These are phyloP conservation scores for Penicillium polonicum DNA, from an alignment of 2,329 filamentous ascomycete genomes.

Conservation along the genomic window DNA sequence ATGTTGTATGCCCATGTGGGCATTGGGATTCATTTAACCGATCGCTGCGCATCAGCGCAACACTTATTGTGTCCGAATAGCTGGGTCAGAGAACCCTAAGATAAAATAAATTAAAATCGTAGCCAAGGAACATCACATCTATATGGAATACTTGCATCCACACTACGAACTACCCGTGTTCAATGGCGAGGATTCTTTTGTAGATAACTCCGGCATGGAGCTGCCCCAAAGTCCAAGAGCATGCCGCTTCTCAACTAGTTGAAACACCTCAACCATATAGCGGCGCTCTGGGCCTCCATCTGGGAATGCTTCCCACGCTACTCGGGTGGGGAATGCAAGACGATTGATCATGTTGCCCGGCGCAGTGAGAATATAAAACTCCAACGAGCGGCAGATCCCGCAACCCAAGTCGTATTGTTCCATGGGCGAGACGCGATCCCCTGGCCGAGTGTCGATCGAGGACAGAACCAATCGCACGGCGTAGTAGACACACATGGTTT, in stretches of 20 bases:
- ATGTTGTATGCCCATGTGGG: neutral
- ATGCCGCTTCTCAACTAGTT: conserved; percentile 37
- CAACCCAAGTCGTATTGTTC: conserved; percentile 39
- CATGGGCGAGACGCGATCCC: conserved; percentile 28
- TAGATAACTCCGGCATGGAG: conserved; percentile 37
- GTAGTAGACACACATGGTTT: conserved; percentile 40
- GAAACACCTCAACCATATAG: conserved; percentile 35
- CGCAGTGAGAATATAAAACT: conserved; percentile 37
- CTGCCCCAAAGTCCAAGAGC: conserved; percentile 37
- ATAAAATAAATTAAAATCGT: neutral
- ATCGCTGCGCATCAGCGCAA: neutral
- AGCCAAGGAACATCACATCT: neutral
- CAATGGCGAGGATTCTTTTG: conserved; percentile 27
- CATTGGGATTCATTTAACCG: neutral
- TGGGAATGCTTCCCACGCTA: conserved; percentile 40
- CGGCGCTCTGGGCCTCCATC: conserved; percentile 32
- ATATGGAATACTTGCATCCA: neutral
- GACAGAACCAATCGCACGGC: conserved; percentile 36
- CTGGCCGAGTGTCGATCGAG: conserved; percentile 32
- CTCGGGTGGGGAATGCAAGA: conserved; percentile 38
- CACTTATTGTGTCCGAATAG: neutral
- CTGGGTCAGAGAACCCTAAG: too few species aligned
- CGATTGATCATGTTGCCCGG: conserved; percentile 44
- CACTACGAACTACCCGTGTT: conserved; percentile 7
- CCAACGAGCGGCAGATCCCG: conserved; percentile 37